These are phyloP conservation scores for Starmerella apis DNA, from an alignment of 805 yeast species.

Conservation along the genomic window DNA sequence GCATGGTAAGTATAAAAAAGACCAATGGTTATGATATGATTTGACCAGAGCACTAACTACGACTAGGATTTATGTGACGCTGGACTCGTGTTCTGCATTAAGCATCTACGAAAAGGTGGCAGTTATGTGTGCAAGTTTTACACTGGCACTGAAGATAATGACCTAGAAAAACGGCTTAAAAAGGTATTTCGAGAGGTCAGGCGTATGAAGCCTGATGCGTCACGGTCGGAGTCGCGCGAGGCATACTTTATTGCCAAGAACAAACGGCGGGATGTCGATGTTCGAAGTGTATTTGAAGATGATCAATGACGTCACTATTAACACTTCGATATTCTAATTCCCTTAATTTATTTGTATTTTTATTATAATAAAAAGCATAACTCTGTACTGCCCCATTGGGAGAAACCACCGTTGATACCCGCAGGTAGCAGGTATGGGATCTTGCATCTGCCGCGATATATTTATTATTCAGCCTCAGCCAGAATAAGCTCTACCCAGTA, in stretches of 20 bases:
- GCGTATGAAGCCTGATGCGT: constrained; percentile 70
- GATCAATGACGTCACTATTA: too few species aligned
- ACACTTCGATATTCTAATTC: too few species aligned
- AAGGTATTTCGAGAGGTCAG: constrained; percentile 52
- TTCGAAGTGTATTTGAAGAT: constrained; percentile 10
- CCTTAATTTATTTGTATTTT: constrained; percentile 5
- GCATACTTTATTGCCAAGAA: constrained; percentile 64
- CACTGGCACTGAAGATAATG: constrained; percentile 67
- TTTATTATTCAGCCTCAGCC: background rate
- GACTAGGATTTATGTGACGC: constrained; percentile 78
- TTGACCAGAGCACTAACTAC: constrained; percentile 11
- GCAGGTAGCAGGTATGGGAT: too few species aligned
- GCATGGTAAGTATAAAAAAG: constrained; percentile 44
- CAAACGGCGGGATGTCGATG: constrained; percentile 26
- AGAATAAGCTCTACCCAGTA: too few species aligned
- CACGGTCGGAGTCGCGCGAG: constrained; percentile 71
- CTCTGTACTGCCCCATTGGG: background rate
- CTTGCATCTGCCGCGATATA: too few species aligned
- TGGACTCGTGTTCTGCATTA: constrained; percentile 65
- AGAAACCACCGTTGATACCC: too few species aligned
- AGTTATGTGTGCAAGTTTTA: constrained; percentile 70
- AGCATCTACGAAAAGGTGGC: constrained; percentile 62
- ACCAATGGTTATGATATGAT: background rate
- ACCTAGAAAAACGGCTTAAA: constrained; percentile 49
- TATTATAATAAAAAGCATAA: background rate